Base-by-base conservation (phyloP, 371 early-diverging fungal genomes). In the Saksenaea oblongispora region DNA sequence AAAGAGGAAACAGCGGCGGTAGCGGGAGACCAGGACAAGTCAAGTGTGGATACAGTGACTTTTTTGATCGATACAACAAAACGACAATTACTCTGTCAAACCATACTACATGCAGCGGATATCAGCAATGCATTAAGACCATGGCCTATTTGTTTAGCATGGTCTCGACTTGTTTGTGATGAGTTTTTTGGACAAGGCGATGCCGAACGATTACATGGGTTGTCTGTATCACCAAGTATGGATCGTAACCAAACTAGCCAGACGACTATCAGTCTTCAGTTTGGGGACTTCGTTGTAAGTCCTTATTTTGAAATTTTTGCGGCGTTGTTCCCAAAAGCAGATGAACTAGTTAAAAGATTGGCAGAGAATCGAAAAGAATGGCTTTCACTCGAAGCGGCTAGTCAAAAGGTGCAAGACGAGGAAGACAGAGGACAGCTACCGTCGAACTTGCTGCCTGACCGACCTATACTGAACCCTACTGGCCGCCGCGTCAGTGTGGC, bases 181-280 rank as follows among this genome's bases (percentile, higher is more conserved):
- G 97, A 96, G 71, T 95, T 94, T 54, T 93, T 92, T 61, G 67
- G 82, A 41, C 97, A 96, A 65, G 95, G 95, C 14, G 94, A 96
- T 35, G 70, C 86, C 26, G 97, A 96, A 67, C 85, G 84, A 69
- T 62, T 74, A 8, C 80, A 87, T 51, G 79, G 82, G 31, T 67
- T 96, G 26, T 92, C 92, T 0, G 78, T 95, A 7, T 93, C 94
- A 0, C 93, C 94, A 8, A 93, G 90, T 72, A 95, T 94, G 94
- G 94, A 95, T 70, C 85, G 93, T 17, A 73, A 81, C 18, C 75
- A 85, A 31, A 79, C 88, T 34, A 88, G 88, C 42, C 93, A 93
- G 59, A 85, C 86, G 14, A 87, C 90, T 51, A 89, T 93, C 61
- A 87, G 88, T 22, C 67, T 95, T 1, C 89, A 89, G 15, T 96